These are phyloP conservation scores for Coemansia sp. DNA, from an alignment of 192 early-diverging fungal species.

Conservation along the genomic window DNA sequence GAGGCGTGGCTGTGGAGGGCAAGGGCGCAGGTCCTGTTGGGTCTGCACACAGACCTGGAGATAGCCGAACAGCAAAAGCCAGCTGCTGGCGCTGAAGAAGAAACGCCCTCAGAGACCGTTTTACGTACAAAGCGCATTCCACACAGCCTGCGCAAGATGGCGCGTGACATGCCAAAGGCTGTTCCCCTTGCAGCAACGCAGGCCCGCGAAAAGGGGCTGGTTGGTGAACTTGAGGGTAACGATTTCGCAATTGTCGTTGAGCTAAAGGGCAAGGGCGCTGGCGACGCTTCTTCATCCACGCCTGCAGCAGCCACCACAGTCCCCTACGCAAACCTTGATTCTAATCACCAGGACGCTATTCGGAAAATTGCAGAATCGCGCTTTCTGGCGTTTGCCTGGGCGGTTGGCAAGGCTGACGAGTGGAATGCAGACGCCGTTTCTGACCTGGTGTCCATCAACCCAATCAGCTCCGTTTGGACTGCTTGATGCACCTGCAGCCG, in stretches of 20 bases:
- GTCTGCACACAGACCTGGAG: slow-evolving; percentile 48
- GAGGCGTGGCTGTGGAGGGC: slow-evolving; percentile 69
- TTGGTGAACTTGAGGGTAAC: slow-evolving; percentile 31
- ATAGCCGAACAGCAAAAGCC: slow-evolving; percentile 12
- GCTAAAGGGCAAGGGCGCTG: slow-evolving; percentile 16
- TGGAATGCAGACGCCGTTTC: slow-evolving; percentile 56
- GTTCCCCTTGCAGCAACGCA: slow-evolving; percentile 53
- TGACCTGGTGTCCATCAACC: slow-evolving; percentile 58
- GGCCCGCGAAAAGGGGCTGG: slow-evolving; percentile 44
- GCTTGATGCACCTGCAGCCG: neutral
- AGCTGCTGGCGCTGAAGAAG: neutral
- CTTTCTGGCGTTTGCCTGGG: slow-evolving; percentile 59
- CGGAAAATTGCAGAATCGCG: slow-evolving; percentile 58
- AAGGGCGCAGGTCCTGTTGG: slow-evolving; percentile 58
- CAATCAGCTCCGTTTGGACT: slow-evolving; percentile 57
- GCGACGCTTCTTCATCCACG: neutral
- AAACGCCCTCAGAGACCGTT: slow-evolving; percentile 22
- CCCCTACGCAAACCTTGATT: slow-evolving; percentile 38
- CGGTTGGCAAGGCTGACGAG: slow-evolving; percentile 36
- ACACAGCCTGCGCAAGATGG: slow-evolving; percentile 50
- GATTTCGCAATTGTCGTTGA: slow-evolving; percentile 58
- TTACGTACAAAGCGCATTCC: slow-evolving; percentile 45
- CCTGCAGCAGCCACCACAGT: slow-evolving; percentile 18
- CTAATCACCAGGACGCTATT: slow-evolving; percentile 41
- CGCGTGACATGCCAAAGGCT: slow-evolving; percentile 52